Evolutionary conservation across 352 stramenopile genomes (phyloP).

Genomic region (Pythium vanterpoolii): DNA sequence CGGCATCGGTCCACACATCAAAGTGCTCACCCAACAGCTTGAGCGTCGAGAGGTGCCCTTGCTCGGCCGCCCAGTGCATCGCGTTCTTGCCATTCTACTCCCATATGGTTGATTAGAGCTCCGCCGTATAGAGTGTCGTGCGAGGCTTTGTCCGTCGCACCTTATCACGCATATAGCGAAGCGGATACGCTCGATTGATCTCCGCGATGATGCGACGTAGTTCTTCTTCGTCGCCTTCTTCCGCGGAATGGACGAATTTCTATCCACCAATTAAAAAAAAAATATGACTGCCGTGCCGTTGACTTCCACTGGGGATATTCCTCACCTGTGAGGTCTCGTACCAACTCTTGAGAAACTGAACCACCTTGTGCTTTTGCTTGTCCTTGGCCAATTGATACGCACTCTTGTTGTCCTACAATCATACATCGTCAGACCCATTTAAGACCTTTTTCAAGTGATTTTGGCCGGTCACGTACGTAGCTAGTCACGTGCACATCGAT

Average conservation of each 20-base stretch:
- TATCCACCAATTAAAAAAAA: slow-evolving; percentile 11
- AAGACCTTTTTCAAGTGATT: neutral
- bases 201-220: slow-evolving; percentile 75
- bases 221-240: slow-evolving; percentile 80
- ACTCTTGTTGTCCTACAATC: slow-evolving; percentile 81
- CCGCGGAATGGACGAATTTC: slow-evolving; percentile 82
- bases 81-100: slow-evolving; percentile 83
- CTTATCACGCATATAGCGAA: slow-evolving; percentile 84
- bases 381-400: slow-evolving; percentile 87
- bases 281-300: neutral
- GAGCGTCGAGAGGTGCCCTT: slow-evolving; percentile 71
- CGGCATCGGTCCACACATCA: slow-evolving; percentile 65
- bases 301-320: neutral
- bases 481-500: slow-evolving; percentile 88
- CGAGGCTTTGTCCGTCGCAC: no score
- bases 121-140: no score
- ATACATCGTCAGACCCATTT: neutral
- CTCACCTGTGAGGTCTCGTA: slow-evolving; percentile 85
- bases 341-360: slow-evolving; percentile 86
- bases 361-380: slow-evolving; percentile 86
- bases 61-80: slow-evolving; percentile 82
- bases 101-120: neutral
- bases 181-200: slow-evolving; percentile 72
- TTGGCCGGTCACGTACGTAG: slow-evolving; percentile 52
- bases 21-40: slow-evolving; percentile 81